These are phyloP conservation scores for Mallotus repandus DNA, from an alignment of 441 rosid genomes.

Conservation along the genomic window DNA sequence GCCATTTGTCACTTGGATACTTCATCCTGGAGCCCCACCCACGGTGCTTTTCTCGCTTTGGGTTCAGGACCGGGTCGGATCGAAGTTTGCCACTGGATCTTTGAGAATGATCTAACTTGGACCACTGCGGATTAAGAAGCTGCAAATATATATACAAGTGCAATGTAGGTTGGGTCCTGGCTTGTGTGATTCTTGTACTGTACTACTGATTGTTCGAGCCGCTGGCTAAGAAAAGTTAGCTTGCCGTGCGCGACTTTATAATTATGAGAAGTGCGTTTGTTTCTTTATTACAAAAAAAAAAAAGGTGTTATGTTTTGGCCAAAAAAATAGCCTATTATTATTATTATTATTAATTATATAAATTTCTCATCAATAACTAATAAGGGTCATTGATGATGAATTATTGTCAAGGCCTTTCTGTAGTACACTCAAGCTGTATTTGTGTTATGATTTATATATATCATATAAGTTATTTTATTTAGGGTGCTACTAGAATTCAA, in stretches of 20 bases:
- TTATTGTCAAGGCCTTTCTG: not conserved
- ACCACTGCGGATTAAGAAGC: slow-evolving; percentile 47
- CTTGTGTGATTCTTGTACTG: not conserved
- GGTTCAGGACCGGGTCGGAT: slow-evolving; percentile 80
- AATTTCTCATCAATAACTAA: not conserved
- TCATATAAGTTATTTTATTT: too few relatives aligned
- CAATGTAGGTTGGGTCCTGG: not conserved
- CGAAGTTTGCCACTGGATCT: slow-evolving; percentile 97
- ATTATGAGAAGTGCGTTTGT: too few relatives aligned
- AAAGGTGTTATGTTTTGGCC: not conserved
- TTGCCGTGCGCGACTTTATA: not conserved
- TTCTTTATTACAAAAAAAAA: too few relatives aligned
- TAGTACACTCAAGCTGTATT: too few relatives aligned
- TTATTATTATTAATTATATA: slow-evolving; percentile 12
- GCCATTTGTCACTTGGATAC: slow-evolving; percentile 97
- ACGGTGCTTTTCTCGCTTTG: slow-evolving; percentile 80
- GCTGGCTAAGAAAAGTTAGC: slow-evolving; percentile 32
- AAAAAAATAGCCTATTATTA: slow-evolving; percentile 7
- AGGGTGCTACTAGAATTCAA: too few relatives aligned
- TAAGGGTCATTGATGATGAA: not conserved
- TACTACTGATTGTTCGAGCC: slow-evolving; percentile 13
- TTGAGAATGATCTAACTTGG: slow-evolving; percentile 95
- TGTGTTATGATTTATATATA: too few relatives aligned
- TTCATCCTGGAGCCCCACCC: slow-evolving; percentile 80
- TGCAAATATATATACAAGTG: too few relatives aligned